These are phyloP conservation scores for Albatrellus sp. DNA, from an alignment of 1,284 basidiomycete species.

Conservation along the genomic window DNA sequence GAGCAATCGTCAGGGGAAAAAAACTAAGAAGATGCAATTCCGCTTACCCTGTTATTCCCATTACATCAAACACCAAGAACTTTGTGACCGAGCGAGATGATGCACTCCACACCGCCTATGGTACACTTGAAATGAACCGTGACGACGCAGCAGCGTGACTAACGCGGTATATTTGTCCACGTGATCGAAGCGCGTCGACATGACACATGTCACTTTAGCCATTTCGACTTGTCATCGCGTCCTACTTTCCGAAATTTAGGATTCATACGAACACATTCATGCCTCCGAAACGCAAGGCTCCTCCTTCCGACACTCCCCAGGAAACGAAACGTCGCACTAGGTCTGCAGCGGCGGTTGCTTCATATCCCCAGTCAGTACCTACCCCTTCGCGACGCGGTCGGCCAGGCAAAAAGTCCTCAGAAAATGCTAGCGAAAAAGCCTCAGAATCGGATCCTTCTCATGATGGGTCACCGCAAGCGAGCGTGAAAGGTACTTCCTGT, in stretches of 20 bases:
- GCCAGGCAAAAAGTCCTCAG: conserved; percentile 4
- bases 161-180: background rate
- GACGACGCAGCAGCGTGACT: too few species aligned
- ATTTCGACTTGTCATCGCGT: too few species aligned
- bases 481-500: too few species aligned
- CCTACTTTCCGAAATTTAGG: background rate
- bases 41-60: conserved; percentile 55
- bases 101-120: too few species aligned
- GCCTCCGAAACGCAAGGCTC: conserved; percentile 39
- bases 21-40: background rate
- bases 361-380: conserved; percentile 11
- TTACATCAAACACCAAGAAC: background rate
- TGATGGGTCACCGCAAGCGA: too few species aligned
- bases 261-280: conserved; percentile 15
- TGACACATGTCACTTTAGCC: too few species aligned
- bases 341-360: conserved; percentile 7
- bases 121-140: background rate
- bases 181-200: background rate
- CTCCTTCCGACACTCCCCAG: conserved; percentile 2
- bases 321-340: conserved; percentile 14
- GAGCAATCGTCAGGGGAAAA: too few species aligned
- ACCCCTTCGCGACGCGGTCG: conserved; percentile 16
- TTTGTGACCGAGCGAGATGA: background rate
- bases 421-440: too few species aligned
- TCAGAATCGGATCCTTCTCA: too few species aligned